Conservation (phyloP, 2,329 filamentous ascomycete genomes). For the Penicillium oxalicum region DNA sequence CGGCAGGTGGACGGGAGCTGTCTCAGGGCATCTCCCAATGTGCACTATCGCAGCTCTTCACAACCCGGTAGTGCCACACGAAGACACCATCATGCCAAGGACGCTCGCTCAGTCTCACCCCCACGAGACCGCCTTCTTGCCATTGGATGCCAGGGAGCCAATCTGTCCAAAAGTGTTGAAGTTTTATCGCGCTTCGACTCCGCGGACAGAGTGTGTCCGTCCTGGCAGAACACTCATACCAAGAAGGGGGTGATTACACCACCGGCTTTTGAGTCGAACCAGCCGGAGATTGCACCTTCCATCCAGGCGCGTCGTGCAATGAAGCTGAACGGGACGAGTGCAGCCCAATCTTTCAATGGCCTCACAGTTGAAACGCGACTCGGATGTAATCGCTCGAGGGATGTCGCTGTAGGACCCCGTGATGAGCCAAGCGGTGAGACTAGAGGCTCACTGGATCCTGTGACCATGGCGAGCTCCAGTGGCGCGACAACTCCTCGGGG, state of each 20-base stretch:
- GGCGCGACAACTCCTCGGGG: conserved; percentile 24
- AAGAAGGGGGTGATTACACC: conserved; percentile 10
- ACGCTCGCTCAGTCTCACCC: conserved; percentile 34
- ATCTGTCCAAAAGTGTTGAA: conserved; percentile 7
- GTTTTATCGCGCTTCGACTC: conserved; percentile 7
- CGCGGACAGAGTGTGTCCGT: not conserved
- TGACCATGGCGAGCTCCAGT: conserved; percentile 8
- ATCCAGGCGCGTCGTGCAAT: conserved; percentile 36
- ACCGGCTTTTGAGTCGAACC: conserved; percentile 5
- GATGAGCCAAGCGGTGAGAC: conserved; percentile 12
- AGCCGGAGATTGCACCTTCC: conserved; percentile 18
- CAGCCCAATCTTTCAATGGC: conserved; percentile 22
- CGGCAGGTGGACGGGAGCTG: conserved; percentile 16
- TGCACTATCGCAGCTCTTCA: conserved; percentile 28
- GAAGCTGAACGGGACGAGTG: conserved; percentile 24
- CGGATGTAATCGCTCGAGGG: conserved; percentile 4
- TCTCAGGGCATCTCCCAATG: conserved; percentile 24
- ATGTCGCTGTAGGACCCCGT: conserved; percentile 9
- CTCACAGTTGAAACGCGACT: conserved; percentile 25
- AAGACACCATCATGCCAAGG: conserved; percentile 18
- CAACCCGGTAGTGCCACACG: conserved; percentile 29
- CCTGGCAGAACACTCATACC: conserved; percentile 12
- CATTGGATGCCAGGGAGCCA: conserved; percentile 27
- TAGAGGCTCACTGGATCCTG: conserved; percentile 8
- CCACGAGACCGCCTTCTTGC: conserved; percentile 34